phyloP scores from a whole-genome alignment of 1,284 basidiomycete genomes.

The Pisolithus thermaeus region DNA sequence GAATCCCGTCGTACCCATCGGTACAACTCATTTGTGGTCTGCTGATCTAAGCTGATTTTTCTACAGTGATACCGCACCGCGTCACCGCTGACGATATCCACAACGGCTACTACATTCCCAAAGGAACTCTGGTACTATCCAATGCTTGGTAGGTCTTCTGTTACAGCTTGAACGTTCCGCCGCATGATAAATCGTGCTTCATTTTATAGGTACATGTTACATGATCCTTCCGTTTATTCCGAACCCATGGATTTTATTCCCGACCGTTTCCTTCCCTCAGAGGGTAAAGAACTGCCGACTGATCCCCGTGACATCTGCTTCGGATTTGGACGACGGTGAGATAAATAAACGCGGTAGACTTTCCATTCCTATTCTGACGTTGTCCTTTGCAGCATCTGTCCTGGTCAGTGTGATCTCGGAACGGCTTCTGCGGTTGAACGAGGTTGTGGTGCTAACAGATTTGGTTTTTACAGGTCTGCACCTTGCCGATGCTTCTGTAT shows the following conservation, averaged over 20 bases:
- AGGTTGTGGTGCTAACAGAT: not conserved
- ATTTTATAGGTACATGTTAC: conserved; percentile 43
- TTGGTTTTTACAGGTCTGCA: conserved; percentile 35
- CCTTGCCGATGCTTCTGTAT: conserved; percentile 53
- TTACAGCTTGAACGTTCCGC: not conserved
- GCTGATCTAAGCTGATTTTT: not conserved
- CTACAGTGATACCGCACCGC: conserved; percentile 47
- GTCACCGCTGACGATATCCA: conserved; percentile 46
- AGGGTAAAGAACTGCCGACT: conserved; percentile 35
- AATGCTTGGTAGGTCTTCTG: conserved; percentile 30
- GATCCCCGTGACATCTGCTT: conserved; percentile 53
- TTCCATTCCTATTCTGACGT: not conserved
- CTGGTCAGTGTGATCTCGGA: conserved; percentile 33
- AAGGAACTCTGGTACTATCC: conserved; percentile 32
- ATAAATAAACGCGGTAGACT: conserved; percentile 2
- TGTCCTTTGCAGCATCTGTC: conserved; percentile 40
- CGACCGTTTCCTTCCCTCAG: conserved; percentile 31
- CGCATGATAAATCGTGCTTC: conserved; percentile 17
- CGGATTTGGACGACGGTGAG: conserved; percentile 57
- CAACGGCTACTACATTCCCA: conserved; percentile 35
- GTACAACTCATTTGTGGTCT: conserved; percentile 26
- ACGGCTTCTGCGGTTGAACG: not conserved
- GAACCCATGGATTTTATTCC: conserved; percentile 32
- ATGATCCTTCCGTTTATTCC: conserved; percentile 34
- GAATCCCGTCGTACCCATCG: conserved; percentile 47